A percentile compares a stretch with the other conserved stretches of the same genome.
phyloP scores from a whole-genome alignment of 2,329 filamentous ascomycete species.

The Rachicladosporium sp. region DNA sequence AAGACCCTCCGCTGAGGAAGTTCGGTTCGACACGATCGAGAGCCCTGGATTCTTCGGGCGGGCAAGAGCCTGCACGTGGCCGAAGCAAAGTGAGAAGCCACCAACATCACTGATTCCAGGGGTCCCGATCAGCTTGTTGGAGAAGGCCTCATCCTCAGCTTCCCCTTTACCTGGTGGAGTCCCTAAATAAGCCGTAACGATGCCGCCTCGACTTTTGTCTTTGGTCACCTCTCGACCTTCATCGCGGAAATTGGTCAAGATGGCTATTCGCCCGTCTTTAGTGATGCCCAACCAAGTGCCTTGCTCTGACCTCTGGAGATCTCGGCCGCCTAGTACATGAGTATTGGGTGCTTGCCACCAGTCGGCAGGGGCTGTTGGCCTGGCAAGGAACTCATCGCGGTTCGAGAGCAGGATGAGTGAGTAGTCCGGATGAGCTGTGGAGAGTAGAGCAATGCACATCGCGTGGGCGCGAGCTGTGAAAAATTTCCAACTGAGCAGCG shows the following conservation, averaged over 20 bases:
- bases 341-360: slow-evolving; percentile 47
- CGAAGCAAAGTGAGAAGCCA: slow-evolving; percentile 52
- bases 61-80: slow-evolving; percentile 14
- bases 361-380: slow-evolving; percentile 45
- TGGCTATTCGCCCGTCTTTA: slow-evolving; percentile 46
- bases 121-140: slow-evolving; percentile 41
- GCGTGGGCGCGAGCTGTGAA: background rate
- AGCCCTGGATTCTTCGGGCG: slow-evolving; percentile 27
- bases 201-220: slow-evolving; percentile 43
- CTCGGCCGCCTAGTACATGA: slow-evolving; percentile 48
- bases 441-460: slow-evolving; percentile 40
- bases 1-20: slow-evolving; percentile 37
- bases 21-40: slow-evolving; percentile 51
- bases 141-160: slow-evolving; percentile 37
- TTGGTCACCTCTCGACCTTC: slow-evolving; percentile 28
- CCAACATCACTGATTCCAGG: slow-evolving; percentile 45
- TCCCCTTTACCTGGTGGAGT: slow-evolving; percentile 28
- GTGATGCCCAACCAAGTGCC: slow-evolving; percentile 56
- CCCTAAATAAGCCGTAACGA: slow-evolving; percentile 48
- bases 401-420: slow-evolving; percentile 40
- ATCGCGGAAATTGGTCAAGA: slow-evolving; percentile 54
- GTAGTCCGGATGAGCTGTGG: slow-evolving; percentile 37
- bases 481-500: background rate
- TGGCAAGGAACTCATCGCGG: slow-evolving; percentile 47
- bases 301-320: slow-evolving; percentile 46